Percentiles rank a stretch among this genome's conserved stretches.
phyloP scores from a whole-genome alignment of 495 filamentous ascomycete genomes.

The Xylaria acuta region DNA sequence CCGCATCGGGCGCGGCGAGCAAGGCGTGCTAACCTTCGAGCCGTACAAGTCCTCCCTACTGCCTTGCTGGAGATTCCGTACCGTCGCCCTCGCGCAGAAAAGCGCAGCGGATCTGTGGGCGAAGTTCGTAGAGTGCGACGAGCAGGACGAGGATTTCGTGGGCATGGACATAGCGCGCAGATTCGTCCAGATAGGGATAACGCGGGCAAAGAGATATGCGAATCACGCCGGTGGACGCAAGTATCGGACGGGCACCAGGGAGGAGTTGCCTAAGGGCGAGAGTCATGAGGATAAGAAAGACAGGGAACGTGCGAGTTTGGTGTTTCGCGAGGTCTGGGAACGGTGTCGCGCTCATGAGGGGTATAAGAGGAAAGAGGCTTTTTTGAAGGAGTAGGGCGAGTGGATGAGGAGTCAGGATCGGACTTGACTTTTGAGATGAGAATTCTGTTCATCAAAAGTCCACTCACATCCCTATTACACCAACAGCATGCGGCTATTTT shows the following conservation, averaged over 20 bases:
- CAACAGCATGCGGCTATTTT: neutral
- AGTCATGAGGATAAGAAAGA: conserved; percentile 34
- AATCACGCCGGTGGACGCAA: conserved; percentile 59
- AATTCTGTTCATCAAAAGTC: neutral
- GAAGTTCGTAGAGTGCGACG: conserved; percentile 49
- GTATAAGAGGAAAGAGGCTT: conserved; percentile 50
- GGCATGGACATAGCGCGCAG: conserved; percentile 62
- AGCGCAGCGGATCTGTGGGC: conserved; percentile 47
- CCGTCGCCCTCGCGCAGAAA: conserved; percentile 46
- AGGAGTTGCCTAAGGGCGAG: conserved; percentile 37
- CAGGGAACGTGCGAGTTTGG: conserved; percentile 36
- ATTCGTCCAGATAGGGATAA: conserved; percentile 65
- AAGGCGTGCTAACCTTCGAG: conserved; percentile 59
- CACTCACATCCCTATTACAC: neutral
- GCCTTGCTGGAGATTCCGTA: conserved; percentile 58
- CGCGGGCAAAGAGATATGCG: conserved; percentile 56
- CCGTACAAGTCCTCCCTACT: conserved; percentile 61
- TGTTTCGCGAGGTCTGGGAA: conserved; percentile 46
- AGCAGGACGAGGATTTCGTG: conserved; percentile 52
- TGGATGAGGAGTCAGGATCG: conserved; percentile 37
- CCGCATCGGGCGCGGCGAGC: conserved; percentile 59
- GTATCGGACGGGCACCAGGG: conserved; percentile 36
- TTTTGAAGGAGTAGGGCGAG: conserved; percentile 47
- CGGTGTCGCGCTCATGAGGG: conserved; percentile 47
- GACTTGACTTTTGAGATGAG: neutral